Percentiles rank a stretch among this genome's conserved stretches.
Evolutionary conservation across 2,329 filamentous ascomycete species (phyloP).

Genomic region (Phaeomoniella chlamydospora): DNA sequence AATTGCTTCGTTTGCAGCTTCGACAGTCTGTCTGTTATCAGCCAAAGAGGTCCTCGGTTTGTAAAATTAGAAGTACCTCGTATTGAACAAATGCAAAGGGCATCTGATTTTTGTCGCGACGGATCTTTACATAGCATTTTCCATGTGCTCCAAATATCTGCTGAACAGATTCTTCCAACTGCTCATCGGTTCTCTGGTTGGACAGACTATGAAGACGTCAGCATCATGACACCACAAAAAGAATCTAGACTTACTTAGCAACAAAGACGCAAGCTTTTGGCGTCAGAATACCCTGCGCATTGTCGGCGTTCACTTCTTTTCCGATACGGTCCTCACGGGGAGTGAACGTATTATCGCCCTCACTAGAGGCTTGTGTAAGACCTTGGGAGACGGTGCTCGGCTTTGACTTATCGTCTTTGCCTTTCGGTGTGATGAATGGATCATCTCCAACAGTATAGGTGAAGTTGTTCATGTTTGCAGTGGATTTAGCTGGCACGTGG

Average conservation of each 20-base stretch:
- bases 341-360: neutral
- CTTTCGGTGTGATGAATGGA: neutral
- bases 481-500: neutral
- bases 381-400: neutral
- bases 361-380: neutral
- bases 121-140: constrained; percentile 20
- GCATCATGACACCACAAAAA: no score
- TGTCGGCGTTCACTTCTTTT: constrained; percentile 15
- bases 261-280: constrained; percentile 22
- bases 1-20: constrained; percentile 15
- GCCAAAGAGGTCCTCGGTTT: no score
- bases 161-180: constrained; percentile 16
- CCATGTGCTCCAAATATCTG: constrained; percentile 16
- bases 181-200: constrained; percentile 12
- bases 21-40: constrained; percentile 14
- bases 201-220: constrained; percentile 14
- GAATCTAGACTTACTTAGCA: constrained; percentile 20
- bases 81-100: constrained; percentile 24
- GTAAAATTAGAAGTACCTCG: no score
- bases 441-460: neutral
- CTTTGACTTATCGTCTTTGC: neutral
- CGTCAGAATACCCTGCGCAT: constrained; percentile 21
- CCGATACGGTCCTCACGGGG: constrained; percentile 15
- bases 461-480: neutral
- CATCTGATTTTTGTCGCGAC: constrained; percentile 17